These are phyloP conservation scores for Stemphylium vesicarium DNA, from an alignment of 2,329 filamentous ascomycete genomes.

Conservation along the genomic window DNA sequence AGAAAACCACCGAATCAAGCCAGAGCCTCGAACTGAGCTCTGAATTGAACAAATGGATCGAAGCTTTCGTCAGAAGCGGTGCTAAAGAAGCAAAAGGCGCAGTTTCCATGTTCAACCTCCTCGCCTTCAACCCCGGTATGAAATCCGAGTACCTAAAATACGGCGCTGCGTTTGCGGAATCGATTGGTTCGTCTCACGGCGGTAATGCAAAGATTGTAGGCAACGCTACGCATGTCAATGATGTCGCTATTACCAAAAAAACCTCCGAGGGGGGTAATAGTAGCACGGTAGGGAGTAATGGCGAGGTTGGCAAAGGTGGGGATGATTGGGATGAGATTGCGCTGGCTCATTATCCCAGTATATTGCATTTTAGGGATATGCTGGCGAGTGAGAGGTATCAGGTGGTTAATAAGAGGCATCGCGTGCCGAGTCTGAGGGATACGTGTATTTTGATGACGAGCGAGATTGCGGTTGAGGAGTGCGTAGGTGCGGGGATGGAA, in stretches of 20 bases:
- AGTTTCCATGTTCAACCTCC: conserved; percentile 69
- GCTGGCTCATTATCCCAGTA: conserved; percentile 68
- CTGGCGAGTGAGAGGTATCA: conserved; percentile 64
- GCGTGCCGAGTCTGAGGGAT: conserved; percentile 60
- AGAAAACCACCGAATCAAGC: conserved; percentile 22
- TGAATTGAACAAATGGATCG: conserved; percentile 60
- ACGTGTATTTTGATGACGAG: conserved; percentile 62
- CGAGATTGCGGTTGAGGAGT: conserved; percentile 51
- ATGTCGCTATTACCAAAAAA: not conserved
- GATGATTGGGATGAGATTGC: conserved; percentile 67
- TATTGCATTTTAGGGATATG: conserved; percentile 68
- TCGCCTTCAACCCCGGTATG: conserved; percentile 61
- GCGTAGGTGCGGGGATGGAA: conserved; percentile 7
- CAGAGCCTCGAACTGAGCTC: conserved; percentile 59
- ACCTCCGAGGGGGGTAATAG: conserved; percentile 22
- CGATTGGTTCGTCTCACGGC: conserved; percentile 60
- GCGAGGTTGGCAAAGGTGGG: conserved; percentile 16
- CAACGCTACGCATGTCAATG: conserved; percentile 54
- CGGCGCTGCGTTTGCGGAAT: conserved; percentile 59
- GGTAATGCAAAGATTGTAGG: conserved; percentile 68
- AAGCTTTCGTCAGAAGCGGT: conserved; percentile 29
- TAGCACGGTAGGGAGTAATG: not conserved
- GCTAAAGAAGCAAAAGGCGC: conserved; percentile 48
- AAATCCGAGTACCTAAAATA: conserved; percentile 64
- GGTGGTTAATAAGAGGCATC: conserved; percentile 60